Evolutionary conservation across 495 filamentous ascomycete species (phyloP).

Genomic region (Neurospora sp.): DNA sequence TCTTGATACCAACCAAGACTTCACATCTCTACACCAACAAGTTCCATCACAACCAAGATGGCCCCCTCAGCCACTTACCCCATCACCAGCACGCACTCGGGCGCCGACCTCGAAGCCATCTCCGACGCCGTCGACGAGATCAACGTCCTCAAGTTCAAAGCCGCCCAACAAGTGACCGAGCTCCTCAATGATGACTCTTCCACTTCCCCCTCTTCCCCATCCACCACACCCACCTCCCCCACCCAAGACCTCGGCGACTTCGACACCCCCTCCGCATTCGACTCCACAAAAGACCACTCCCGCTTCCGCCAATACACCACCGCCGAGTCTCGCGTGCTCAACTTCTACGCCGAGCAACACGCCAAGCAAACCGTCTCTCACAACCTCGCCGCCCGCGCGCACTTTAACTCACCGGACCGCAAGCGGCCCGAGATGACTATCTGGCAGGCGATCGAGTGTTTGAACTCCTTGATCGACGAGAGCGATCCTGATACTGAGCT

Average conservation of each 20-base stretch:
- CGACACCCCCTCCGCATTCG: slow-evolving; percentile 57
- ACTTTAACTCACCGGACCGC: slow-evolving; percentile 48
- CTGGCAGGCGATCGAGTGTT: slow-evolving; percentile 84
- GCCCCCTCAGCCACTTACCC: slow-evolving; percentile 7
- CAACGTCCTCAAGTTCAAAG: slow-evolving; percentile 58
- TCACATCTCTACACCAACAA: neutral
- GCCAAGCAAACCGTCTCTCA: slow-evolving; percentile 76
- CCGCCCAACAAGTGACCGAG: slow-evolving; percentile 13
- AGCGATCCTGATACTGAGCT: slow-evolving; percentile 76
- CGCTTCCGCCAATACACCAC: slow-evolving; percentile 70
- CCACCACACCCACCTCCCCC: neutral
- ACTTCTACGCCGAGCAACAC: slow-evolving; percentile 78
- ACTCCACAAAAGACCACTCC: slow-evolving; percentile 69
- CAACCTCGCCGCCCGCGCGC: slow-evolving; percentile 64
- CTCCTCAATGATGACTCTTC: neutral
- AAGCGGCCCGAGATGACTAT: slow-evolving; percentile 66
- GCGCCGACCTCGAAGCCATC: slow-evolving; percentile 63
- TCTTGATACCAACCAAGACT: neutral
- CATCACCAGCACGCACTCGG: slow-evolving; percentile 36
- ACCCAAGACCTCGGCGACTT: slow-evolving; percentile 43
- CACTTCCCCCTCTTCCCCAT: too few relatives aligned
- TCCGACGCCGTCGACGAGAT: slow-evolving; percentile 74
- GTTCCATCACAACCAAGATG: neutral
- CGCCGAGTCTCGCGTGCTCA: slow-evolving; percentile 68
- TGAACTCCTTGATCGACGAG: slow-evolving; percentile 82